A percentile compares a stretch with the other conserved stretches of the same genome.
Evolutionary conservation across 1,284 basidiomycete species (phyloP).

Genomic region (Wolfiporia cocos): DNA sequence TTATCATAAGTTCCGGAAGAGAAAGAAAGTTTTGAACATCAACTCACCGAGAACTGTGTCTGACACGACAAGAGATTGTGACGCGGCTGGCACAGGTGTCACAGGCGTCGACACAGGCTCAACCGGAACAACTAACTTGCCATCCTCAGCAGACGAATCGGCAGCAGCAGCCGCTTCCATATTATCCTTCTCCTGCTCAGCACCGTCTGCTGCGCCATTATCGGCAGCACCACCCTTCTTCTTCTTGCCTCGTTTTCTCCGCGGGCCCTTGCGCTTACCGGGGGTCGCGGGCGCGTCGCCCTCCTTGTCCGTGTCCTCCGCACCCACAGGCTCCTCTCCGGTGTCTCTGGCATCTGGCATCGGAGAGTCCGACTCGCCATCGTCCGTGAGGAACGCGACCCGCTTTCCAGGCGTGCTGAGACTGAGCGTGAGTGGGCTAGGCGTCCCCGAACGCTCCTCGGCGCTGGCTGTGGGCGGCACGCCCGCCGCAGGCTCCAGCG

Average conservation of each 20-base stretch:
- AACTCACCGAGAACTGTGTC: conserved; percentile 72
- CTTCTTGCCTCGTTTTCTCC: conserved; percentile 40
- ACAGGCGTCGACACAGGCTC: conserved; percentile 23
- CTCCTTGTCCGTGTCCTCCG: conserved; percentile 57
- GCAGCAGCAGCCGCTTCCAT: no score
- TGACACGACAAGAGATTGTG: conserved; percentile 56
- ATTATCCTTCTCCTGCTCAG: conserved; percentile 17
- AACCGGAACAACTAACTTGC: conserved; percentile 7
- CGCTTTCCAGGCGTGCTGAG: neutral
- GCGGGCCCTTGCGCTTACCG: conserved; percentile 34
- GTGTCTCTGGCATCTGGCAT: conserved; percentile 11
- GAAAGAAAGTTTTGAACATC: neutral
- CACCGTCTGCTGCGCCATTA: conserved; percentile 16
- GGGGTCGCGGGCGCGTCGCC: conserved; percentile 41
- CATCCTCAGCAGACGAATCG: neutral
- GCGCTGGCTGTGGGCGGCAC: no score
- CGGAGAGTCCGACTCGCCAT: neutral
- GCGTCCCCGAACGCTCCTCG: no score
- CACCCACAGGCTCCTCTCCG: conserved; percentile 33
- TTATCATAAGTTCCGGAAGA: conserved; percentile 1
- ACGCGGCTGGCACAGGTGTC: conserved; percentile 25
- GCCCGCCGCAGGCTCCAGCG: no score
- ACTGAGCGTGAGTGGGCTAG: neutral
- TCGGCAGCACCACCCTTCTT: conserved; percentile 30
- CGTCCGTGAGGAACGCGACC: no score